Base-by-base conservation (phyloP, 2,329 filamentous ascomycete genomes). In the Hansfordia pulvinata region DNA sequence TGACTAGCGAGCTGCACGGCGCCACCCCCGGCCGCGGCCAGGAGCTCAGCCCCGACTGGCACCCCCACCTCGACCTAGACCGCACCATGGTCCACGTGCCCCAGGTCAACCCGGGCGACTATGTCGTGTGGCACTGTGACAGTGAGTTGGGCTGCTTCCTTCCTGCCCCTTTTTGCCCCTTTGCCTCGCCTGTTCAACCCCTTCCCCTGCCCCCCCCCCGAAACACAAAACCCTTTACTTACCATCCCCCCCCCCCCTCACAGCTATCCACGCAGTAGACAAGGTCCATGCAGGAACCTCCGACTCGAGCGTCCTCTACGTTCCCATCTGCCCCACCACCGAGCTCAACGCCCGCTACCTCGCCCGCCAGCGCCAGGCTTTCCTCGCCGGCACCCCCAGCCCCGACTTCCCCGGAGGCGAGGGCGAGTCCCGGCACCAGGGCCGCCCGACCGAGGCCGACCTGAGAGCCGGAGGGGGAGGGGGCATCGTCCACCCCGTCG, bases 301-400 rank as follows among this genome's bases (percentile, higher is more conserved):
- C 0, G 86, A 94, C 49, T 84, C 80, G 0, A 85, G 76, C 39
- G 86, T 93, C 0, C 44, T 94, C 32, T 94, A 94, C 43, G 93
- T 94, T 29, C 85, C 86, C 0, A 76, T 82, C 0, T 90, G 81
- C 29, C 85, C 86, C 0, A 62, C 84, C 17, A 93, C 84, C 1
- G 69, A 76, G 28, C 54, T 61, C 20, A 93, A 90, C 40, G 74
- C 78, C 1, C 53, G 66, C 13, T 90, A 86, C 44, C 58, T 88
- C 2, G 62, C 54, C 2, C 63, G 69, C 10, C 84, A 93, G 54
- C 66, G 78, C 12, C 60, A 70, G n/a, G 68, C 71, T 0, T 90
- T 90, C 38, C 49, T 77, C 3, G 46, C 57, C 1, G 85, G 84
- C 4, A 69, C 63, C 0, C 76, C 76, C 0, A 69, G 64, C 0